These are phyloP conservation scores for Hyaloscypha variabilis DNA, from an alignment of 495 filamentous ascomycete species.

Conservation along the genomic window DNA sequence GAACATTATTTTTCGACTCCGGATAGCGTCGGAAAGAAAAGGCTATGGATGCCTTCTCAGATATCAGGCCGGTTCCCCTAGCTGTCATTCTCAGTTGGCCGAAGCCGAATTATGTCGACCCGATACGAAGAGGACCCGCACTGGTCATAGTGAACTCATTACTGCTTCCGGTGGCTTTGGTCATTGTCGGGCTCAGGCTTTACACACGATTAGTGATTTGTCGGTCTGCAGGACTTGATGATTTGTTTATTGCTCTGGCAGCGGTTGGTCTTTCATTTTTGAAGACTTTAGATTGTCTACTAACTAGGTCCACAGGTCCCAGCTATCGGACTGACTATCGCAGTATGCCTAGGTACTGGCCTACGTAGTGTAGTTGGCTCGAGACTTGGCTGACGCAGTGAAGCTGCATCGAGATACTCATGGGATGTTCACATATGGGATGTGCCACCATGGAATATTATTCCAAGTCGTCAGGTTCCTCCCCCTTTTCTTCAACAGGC, in stretches of 20 bases:
- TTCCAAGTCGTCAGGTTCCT: background rate
- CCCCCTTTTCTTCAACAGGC: background rate
- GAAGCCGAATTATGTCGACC: conserved; percentile 14
- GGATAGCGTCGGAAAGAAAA: background rate
- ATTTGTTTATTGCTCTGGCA: conserved; percentile 3
- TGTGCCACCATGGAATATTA: background rate
- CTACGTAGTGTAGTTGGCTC: background rate
- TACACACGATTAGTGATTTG: conserved; percentile 1
- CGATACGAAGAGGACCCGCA: background rate
- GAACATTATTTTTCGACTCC: background rate
- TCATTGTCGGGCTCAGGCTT: background rate
- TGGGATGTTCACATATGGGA: background rate
- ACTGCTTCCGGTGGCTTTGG: background rate
- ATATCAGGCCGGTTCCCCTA: background rate
- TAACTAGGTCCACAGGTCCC: background rate
- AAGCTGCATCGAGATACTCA: background rate
- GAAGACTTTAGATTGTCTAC: background rate
- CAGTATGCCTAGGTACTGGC: background rate
- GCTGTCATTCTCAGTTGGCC: conserved; percentile 8
- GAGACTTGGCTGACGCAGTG: background rate
- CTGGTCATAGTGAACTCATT: background rate
- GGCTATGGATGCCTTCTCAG: background rate
- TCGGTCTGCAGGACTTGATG: background rate
- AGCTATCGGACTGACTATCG: background rate
- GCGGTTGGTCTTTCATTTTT: background rate